phyloP scores from a whole-genome alignment of 2,329 filamentous ascomycete genomes.

The Phialocephala subalpina region DNA sequence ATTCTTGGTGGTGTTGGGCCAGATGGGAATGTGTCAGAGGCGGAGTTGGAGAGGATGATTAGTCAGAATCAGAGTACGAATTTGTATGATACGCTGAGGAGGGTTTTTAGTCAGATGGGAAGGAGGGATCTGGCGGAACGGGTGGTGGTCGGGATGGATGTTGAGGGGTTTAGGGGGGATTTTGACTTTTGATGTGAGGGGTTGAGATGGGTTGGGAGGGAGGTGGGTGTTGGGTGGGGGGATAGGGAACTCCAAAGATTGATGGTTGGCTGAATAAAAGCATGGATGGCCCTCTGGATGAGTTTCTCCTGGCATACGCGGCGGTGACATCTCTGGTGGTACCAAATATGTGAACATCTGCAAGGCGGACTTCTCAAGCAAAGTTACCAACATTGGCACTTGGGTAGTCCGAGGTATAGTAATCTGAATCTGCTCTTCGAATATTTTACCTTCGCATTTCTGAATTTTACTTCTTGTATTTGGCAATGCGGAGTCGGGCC shows the following conservation, averaged over 20 bases:
- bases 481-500: too few relatives aligned
- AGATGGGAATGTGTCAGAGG: conserved; percentile 65
- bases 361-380: too few relatives aligned
- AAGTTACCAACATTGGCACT: too few relatives aligned
- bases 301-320: neutral
- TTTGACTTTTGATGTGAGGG: conserved; percentile 75
- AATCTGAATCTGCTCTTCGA: too few relatives aligned
- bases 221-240: neutral
- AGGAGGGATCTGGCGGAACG: conserved; percentile 85
- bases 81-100: conserved; percentile 89
- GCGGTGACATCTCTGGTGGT: neutral
- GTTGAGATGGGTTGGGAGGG: neutral
- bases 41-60: conserved; percentile 84
- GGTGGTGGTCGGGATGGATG: conserved; percentile 89
- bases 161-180: conserved; percentile 86
- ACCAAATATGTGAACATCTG: neutral
- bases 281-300: neutral
- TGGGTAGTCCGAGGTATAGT: too few relatives aligned
- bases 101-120: conserved; percentile 98
- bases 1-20: conserved; percentile 69
- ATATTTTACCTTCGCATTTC: too few relatives aligned
- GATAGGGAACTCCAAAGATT: neutral
- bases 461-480: too few relatives aligned
- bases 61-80: conserved; percentile 97
- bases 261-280: neutral